A percentile compares a stretch with the other conserved stretches of the same genome.
Evolutionary conservation across 2,329 filamentous ascomycete species (phyloP).

Genomic region (Colletotrichum karsti): DNA sequence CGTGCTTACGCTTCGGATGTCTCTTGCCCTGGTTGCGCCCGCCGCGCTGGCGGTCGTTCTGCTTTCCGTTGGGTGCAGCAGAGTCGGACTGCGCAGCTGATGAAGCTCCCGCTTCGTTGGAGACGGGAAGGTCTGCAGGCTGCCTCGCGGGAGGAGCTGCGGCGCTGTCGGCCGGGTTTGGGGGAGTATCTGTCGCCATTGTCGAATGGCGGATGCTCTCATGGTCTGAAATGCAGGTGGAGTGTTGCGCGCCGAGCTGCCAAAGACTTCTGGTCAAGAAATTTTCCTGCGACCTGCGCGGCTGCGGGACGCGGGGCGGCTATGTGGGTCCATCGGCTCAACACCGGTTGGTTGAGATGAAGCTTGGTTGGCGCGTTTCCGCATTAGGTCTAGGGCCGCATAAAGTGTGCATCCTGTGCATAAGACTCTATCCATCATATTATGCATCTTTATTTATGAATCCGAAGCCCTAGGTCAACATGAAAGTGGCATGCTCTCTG

Average conservation of each 20-base stretch:
- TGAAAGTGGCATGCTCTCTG: not conserved
- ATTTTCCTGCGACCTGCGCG: slow-evolving; percentile 25
- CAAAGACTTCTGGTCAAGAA: slow-evolving; percentile 16
- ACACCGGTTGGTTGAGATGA: not conserved
- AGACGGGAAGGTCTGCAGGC: slow-evolving; percentile 5
- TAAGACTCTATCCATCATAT: too few relatives aligned
- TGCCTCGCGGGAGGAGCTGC: slow-evolving; percentile 8
- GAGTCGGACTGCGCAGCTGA: slow-evolving; percentile 3
- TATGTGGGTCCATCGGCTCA: not conserved
- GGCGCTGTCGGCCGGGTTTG: not conserved
- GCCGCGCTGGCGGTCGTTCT: slow-evolving; percentile 7
- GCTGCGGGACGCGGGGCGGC: slow-evolving; percentile 16
- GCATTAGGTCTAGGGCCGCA: not conserved
- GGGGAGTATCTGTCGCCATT: slow-evolving; percentile 24
- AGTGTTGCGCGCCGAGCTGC: slow-evolving; percentile 6
- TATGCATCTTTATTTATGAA: too few relatives aligned
- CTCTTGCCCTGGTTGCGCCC: slow-evolving; percentile 8
- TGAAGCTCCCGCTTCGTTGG: slow-evolving; percentile 7
- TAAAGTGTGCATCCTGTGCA: too few relatives aligned
- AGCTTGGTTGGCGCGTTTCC: not conserved
- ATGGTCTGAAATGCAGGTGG: slow-evolving; percentile 23
- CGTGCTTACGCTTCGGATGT: slow-evolving; percentile 24
- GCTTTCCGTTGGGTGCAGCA: not conserved
- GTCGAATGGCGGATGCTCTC: slow-evolving; percentile 20
- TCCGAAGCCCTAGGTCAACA: not conserved